Evolutionary conservation across 352 stramenopile species (phyloP), one percentile per base, ranked within the genome.

Genomic region (Phytophthora rubi): DNA sequence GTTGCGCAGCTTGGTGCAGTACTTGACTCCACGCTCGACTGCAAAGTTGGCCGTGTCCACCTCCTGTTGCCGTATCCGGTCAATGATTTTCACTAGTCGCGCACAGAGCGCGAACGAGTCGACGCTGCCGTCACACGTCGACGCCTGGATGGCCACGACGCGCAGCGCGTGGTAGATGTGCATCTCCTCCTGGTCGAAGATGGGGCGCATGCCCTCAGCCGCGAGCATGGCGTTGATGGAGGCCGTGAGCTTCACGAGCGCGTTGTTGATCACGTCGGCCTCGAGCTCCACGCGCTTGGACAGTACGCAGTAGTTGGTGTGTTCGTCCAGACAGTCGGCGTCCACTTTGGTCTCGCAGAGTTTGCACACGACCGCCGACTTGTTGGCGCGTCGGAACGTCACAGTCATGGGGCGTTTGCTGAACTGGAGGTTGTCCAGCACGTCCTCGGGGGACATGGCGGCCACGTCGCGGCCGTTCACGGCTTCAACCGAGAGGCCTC

Each of bases 221-320:
- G 73, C 62, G 10, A 94, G 70, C 30, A 80, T 90, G 2, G 82
- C 72, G 21, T 86, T 82, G 30, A 96, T 92, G 0, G 73, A 90
- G 1, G 71, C 59, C 2, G 80, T 81, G 26, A 94, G 62, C 8
- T 86, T 86, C 35, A 71, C 63, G 16, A 96, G 53, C 26, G 78
- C 71, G 32, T 80, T 79, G 70, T 96, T 94, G 58, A 96, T 90
- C 26, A 90, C 77, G 52, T 94, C 88, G 0, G 87, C 85, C 62
- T 94, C 82, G 4, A 95, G 66, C 60, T 94, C 89, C 42, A 94
- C 80, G 2, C 85, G 71, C 55, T 84, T 88, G 30, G 86, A 94
- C 68, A 93, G 81, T 16, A 95, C 82, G 35, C 89, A 96, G 42
- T 81, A 95, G 26, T 92, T 88, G 0, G 83, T 94, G 59, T 96